These are phyloP conservation scores for Aurantiochytrium sp. DNA, from an alignment of 108 stramenopile genomes.

Conservation along the genomic window DNA sequence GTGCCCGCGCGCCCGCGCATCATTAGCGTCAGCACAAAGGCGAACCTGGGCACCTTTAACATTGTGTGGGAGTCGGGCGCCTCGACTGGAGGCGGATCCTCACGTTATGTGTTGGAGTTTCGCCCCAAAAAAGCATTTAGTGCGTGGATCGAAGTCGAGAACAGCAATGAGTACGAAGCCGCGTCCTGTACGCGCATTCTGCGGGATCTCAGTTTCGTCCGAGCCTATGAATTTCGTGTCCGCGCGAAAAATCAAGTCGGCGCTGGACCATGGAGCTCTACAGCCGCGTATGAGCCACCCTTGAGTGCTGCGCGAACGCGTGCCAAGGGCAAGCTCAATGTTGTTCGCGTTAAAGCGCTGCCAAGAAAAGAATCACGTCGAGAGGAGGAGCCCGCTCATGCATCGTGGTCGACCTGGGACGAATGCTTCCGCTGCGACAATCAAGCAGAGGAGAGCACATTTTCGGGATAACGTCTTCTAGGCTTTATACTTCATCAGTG, in stretches of 20 bases:
- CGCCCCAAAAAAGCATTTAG: neutral
- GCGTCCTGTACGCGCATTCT: neutral
- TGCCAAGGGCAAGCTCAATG: neutral
- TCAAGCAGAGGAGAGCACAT: neutral
- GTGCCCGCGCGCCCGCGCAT: neutral
- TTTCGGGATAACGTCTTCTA: too few species aligned
- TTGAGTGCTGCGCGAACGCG: too few species aligned
- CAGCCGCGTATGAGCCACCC: neutral
- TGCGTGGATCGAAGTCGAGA: neutral
- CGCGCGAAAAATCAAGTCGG: neutral
- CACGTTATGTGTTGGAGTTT: neutral
- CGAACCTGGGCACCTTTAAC: neutral
- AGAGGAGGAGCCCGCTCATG: neutral
- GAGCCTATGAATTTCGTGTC: neutral
- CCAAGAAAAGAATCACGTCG: neutral
- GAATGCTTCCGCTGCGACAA: neutral
- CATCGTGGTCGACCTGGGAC: conserved; percentile 1
- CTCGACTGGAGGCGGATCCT: neutral
- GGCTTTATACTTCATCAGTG: too few species aligned
- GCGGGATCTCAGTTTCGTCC: neutral
- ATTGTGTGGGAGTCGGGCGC: neutral
- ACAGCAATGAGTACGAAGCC: neutral
- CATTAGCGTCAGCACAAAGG: neutral
- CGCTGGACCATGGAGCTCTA: neutral
- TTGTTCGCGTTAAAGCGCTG: neutral